A percentile compares a stretch with the other conserved stretches of the same genome.
Evolutionary conservation across 148 eudicot genomes (phyloP).

Genomic region (Arbutus unedo): DNA sequence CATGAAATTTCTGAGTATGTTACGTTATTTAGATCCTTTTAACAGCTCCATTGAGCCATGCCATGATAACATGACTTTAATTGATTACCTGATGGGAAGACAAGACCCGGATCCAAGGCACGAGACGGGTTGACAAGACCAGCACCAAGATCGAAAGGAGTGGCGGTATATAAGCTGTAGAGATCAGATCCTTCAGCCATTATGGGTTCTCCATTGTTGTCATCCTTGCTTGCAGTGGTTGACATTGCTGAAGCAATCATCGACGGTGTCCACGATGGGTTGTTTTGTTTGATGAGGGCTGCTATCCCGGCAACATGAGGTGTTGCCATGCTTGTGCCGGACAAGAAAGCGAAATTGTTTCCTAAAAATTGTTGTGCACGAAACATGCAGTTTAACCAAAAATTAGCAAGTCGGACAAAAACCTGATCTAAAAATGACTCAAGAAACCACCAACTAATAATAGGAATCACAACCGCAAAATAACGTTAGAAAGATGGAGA

Average conservation of each 20-base stretch:
- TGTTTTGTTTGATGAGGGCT: slow-evolving; percentile 70
- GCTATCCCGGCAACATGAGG: slow-evolving; percentile 94
- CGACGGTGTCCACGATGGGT: slow-evolving; percentile 78
- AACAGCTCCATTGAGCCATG: no score
- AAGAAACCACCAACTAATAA: neutral
- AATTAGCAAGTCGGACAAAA: neutral
- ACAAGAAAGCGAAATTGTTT: slow-evolving; percentile 54
- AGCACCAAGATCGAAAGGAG: slow-evolving; percentile 81
- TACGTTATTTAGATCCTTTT: no score
- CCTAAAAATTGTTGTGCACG: slow-evolving; percentile 32
- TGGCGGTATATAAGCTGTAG: slow-evolving; percentile 46
- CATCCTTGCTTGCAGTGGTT: slow-evolving; percentile 67
- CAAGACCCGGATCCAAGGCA: slow-evolving; percentile 77
- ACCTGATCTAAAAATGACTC: neutral
- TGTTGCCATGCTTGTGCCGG: slow-evolving; percentile 96
- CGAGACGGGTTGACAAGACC: slow-evolving; percentile 62
- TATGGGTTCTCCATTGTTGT: slow-evolving; percentile 57
- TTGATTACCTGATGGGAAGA: slow-evolving; percentile 52
- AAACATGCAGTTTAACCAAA: neutral
- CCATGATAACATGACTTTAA: neutral
- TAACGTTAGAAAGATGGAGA: no score
- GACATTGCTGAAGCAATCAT: slow-evolving; percentile 91
- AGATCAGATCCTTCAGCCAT: slow-evolving; percentile 61
- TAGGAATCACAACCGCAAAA: no score
- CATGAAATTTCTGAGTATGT: slow-evolving; percentile 35